Evolutionary conservation across 1,284 basidiomycete genomes (phyloP), one percentile per base, ranked within the genome.

Genomic region (Pisolithus thermaeus): DNA sequence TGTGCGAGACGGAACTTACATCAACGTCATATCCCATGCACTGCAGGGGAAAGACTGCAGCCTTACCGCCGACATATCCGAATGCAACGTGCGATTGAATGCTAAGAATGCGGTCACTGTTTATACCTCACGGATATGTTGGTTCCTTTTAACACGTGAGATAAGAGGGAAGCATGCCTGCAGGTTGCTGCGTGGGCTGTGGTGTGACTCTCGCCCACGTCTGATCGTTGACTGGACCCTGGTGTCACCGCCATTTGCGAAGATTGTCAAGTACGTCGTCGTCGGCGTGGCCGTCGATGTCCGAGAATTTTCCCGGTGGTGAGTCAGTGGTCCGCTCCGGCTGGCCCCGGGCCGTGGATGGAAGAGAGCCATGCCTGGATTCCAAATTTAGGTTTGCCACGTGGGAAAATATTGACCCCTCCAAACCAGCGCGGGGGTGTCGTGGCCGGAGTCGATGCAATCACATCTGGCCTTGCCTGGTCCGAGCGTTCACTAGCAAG

Each of bases 1-100:
- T 46, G 44, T 35, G 12, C 50, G 30, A 32, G 35, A 36, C 50
- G 28, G 47, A 49, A 79, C 77, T 80, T 81, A 92, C 92, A 73
- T 99, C 96, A 39, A 98, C 94, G 59, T 99, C 94, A 72, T 90
- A 98, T 23, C 94, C 96, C 42, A 98, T 80, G 54, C 92, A 86
- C 70, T 98, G 95, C 14, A 98, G 78, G 0, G 96, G 95, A 64
- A 99, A 97, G 0, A 92, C 88, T 0, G 96, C 96, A 3, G 95
- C 92, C 78, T 95, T 94, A 61, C 81, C 81, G 61, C 95, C 95
- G n/a, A 97, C 96, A 65, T 96, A 98, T 51, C 96, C 96, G 58
- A 87, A 92, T 2, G 90, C 84, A 52, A 98, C 96, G 62, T 99
- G 96, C 1, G 90, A 92, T 65, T 98, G 96, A 45, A 98, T 82